Evolutionary conservation across 345 rosid species (phyloP).

Genomic region (Eutrema japonicum): DNA sequence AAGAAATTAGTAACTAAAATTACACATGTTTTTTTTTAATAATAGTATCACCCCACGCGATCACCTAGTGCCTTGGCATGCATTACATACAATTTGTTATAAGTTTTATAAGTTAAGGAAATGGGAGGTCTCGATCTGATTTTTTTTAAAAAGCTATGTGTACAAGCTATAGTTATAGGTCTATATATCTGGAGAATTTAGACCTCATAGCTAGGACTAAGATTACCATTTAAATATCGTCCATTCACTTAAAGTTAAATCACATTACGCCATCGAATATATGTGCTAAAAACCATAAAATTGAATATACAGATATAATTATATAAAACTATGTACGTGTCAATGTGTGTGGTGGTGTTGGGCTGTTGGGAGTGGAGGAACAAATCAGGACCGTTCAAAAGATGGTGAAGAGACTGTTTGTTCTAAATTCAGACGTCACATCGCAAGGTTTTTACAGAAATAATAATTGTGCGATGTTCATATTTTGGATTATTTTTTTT

Average conservation of each 20-base stretch:
- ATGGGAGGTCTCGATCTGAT: slow-evolving; percentile 6
- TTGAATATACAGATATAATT: not conserved
- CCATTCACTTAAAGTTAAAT: slow-evolving; percentile 33
- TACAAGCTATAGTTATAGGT: not conserved
- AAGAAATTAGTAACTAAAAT: too few species aligned
- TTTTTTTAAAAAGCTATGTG: not conserved
- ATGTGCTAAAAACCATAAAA: too few species aligned
- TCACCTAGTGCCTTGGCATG: not conserved
- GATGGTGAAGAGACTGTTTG: slow-evolving; percentile 39
- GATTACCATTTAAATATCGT: slow-evolving; percentile 30
- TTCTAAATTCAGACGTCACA: slow-evolving; percentile 36
- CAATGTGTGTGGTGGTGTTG: slow-evolving; percentile 7
- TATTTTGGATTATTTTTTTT: not conserved
- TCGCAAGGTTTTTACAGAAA: slow-evolving; percentile 15
- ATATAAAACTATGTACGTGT: not conserved
- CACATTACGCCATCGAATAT: slow-evolving; percentile 25
- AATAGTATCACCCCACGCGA: too few species aligned
- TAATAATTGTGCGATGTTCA: not conserved
- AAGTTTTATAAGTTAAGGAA: not conserved
- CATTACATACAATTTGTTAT: not conserved
- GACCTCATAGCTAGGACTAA: slow-evolving; percentile 32
- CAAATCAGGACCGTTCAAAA: slow-evolving; percentile 34
- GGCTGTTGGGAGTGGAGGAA: slow-evolving; percentile 23
- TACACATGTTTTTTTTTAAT: too few species aligned
- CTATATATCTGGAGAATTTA: slow-evolving; percentile 29